Evolutionary conservation across 1,139 yeast genomes (phyloP).

Genomic region (Lodderomyces orthopsilosis): DNA sequence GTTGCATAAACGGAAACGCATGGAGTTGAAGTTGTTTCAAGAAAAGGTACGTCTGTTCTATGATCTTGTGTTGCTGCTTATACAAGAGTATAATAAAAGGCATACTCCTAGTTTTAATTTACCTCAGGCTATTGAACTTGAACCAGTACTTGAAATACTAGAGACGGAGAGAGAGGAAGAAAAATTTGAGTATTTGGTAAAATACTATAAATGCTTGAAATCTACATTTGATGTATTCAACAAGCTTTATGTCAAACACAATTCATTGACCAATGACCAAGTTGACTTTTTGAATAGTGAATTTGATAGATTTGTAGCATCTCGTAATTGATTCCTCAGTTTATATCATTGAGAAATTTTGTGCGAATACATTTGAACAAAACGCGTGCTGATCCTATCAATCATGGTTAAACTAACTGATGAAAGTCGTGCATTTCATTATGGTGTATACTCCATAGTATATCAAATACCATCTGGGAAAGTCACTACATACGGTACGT

Average conservation of each 20-base stretch:
- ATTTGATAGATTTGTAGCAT: constrained; percentile 3
- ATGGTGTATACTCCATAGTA: constrained; percentile 57
- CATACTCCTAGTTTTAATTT: constrained; percentile 5
- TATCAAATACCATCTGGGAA: constrained; percentile 58
- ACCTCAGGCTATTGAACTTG: constrained; percentile 4
- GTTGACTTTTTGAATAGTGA: constrained; percentile 11
- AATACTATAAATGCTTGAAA: constrained; percentile 13
- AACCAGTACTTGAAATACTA: constrained; percentile 4
- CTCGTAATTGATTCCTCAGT: background rate
- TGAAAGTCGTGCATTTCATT: constrained; percentile 32
- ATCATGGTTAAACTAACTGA: constrained; percentile 5
- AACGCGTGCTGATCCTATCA: too few relatives aligned
- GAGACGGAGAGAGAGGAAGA: constrained; percentile 10
- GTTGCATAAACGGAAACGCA: constrained; percentile 18
- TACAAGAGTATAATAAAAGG: constrained; percentile 9
- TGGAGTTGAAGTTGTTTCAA: constrained; percentile 20
- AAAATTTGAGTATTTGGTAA: constrained; percentile 14
- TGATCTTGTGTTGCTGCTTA: constrained; percentile 6
- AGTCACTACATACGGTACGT: constrained; percentile 64
- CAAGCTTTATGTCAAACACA: constrained; percentile 11
- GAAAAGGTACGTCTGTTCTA: constrained; percentile 6
- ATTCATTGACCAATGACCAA: constrained; percentile 6
- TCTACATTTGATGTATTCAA: constrained; percentile 12
- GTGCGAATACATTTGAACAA: background rate
- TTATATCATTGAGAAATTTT: background rate